Evolutionary conservation across 2,329 filamentous ascomycete species (phyloP), one percentile per base, ranked within the genome.

Genomic region (Colletotrichum musicola): DNA sequence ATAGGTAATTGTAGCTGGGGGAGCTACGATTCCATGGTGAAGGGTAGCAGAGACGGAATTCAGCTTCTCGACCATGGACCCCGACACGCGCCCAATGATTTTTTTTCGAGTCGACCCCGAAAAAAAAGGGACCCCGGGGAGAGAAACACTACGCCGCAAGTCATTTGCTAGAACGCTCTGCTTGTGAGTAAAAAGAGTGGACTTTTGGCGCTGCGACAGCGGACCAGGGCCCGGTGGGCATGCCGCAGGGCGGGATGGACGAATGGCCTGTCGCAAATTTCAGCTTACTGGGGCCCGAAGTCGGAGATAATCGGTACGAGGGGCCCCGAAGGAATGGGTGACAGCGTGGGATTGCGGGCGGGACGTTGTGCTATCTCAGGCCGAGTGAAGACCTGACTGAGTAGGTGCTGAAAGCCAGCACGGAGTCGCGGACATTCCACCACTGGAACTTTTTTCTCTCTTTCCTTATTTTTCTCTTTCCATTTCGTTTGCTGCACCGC

Each of bases 281-380:
- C 62, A 61, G 62, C 62, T 69, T 51, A 69, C 66, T 66, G 56
- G 66, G 55, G 62, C 56, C 66, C 66, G 66, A 69, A 69, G 62
- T 69, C 66, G 66, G 66, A 69, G 66, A 68, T 59, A 69, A 16
- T 69, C 66, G 62, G 66, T 66, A 69, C 62, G 55, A 66, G 55
- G 55, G 62, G 55, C 61, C 42, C 55, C 66, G 66, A 69, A 64
- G 60, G 53, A 54, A 51, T 57, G 59, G 61, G 22, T 58, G 18
- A 25, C 60, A 38, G 47, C 61, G 10, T 51, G 47, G 47, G 65
- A 68, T 62, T 49, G 40, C 60, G 14, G 49, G 60, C 40, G 50
- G 60, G 50, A 16, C 20, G 50, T 27, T 30, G 46, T 51, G 47
- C 46, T 42, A 25, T 42, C 47, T 61, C 47, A 63, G 56, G 44